Evolutionary conservation across 73 alveolate genomes (phyloP).

Genomic region (Stentor roeselii): DNA sequence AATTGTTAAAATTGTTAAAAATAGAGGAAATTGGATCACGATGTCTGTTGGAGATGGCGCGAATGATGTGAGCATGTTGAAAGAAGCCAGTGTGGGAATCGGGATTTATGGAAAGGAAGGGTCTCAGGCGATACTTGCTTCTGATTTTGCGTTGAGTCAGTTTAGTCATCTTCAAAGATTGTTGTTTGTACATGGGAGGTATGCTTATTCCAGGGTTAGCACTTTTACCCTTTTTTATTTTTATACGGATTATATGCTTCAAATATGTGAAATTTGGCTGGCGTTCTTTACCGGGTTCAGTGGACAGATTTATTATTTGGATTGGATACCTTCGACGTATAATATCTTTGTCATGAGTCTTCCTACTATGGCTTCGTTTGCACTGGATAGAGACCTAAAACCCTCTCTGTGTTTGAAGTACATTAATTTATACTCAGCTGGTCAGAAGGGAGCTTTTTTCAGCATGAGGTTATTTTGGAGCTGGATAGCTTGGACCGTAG

Average conservation of each 20-base stretch:
- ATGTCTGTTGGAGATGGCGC: slow-evolving; percentile 74
- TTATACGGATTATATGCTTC: too few species aligned
- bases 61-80: slow-evolving; percentile 61
- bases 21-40: slow-evolving; percentile 36
- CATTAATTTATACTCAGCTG: slow-evolving; percentile 78
- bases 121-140: slow-evolving; percentile 77
- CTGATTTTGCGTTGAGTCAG: slow-evolving; percentile 80
- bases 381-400: slow-evolving; percentile 76
- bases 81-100: slow-evolving; percentile 82
- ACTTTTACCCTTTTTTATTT: too few species aligned
- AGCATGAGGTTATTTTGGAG: slow-evolving; percentile 74
- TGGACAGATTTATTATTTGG: too few species aligned
- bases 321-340: slow-evolving; percentile 86
- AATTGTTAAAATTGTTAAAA: slow-evolving; percentile 48
- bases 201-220: too few species aligned
- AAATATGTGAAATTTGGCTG: too few species aligned
- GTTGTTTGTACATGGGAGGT: slow-evolving; percentile 93
- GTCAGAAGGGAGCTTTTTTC: slow-evolving; percentile 68
- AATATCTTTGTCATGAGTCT: slow-evolving; percentile 88
- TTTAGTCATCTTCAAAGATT: slow-evolving; percentile 76
- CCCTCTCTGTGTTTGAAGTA: slow-evolving; percentile 52
- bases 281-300: too few species aligned
- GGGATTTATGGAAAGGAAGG: slow-evolving; percentile 92
- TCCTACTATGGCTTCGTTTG: slow-evolving; percentile 78
- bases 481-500: slow-evolving; percentile 63